Conservation (phyloP, 2,329 filamentous ascomycete species). For the Ophiostoma angusticollis region DNA sequence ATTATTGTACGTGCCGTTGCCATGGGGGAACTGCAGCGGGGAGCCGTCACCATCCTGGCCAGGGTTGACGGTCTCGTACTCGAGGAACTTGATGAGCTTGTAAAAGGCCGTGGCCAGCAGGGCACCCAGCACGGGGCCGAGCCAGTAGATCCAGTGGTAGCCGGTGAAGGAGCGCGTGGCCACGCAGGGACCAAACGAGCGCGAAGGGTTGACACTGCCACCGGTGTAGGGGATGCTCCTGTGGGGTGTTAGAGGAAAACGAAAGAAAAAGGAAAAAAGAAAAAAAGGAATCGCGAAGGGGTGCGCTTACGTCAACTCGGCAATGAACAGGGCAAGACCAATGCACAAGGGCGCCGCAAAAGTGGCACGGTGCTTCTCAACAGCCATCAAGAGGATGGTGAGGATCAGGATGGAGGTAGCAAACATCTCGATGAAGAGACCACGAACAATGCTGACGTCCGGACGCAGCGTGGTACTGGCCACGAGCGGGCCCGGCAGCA, state of each 20-base stretch:
- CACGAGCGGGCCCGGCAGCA: slow-evolving; percentile 42
- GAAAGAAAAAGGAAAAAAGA: not conserved
- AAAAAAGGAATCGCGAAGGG: not conserved
- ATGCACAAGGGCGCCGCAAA: slow-evolving; percentile 61
- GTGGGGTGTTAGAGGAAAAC: too few species aligned
- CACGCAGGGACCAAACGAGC: slow-evolving; percentile 37
- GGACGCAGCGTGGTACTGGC: slow-evolving; percentile 43
- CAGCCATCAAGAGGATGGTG: slow-evolving; percentile 55
- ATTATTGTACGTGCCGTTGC: too few species aligned
- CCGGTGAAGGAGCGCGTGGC: slow-evolving; percentile 26
- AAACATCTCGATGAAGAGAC: slow-evolving; percentile 55
- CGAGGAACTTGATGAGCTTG: slow-evolving; percentile 35
- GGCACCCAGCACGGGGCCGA: slow-evolving; percentile 38
- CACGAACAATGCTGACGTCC: slow-evolving; percentile 39
- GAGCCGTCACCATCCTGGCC: slow-evolving; percentile 28
- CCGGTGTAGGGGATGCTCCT: slow-evolving; percentile 33
- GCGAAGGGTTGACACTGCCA: slow-evolving; percentile 36
- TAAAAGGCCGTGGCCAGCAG: slow-evolving; percentile 37
- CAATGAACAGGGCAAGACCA: slow-evolving; percentile 56
- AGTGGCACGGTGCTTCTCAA: slow-evolving; percentile 61
- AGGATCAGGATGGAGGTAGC: slow-evolving; percentile 51
- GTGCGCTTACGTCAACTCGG: slow-evolving; percentile 26
- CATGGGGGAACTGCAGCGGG: too few species aligned
- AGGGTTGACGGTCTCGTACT: slow-evolving; percentile 38
- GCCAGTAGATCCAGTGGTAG: slow-evolving; percentile 43